Evolutionary conservation across 768 basidiomycete genomes (phyloP), one percentile per base, ranked within the genome.

Genomic region (Suillus occidentalis): DNA sequence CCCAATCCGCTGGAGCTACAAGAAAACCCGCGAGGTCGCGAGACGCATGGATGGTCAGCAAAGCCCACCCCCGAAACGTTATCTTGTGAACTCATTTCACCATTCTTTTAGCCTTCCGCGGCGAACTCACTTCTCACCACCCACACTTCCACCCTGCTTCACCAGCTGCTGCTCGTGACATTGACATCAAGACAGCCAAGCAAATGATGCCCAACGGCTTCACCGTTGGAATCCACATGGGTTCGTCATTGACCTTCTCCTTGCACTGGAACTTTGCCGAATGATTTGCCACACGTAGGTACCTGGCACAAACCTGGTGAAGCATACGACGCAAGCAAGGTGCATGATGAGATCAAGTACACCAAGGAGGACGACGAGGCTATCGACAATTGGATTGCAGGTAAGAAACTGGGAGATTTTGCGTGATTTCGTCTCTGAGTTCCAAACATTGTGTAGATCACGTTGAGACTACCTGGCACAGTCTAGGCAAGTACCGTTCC

Each of bases 381-480:
- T 47, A 91, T 90, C 69, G 89, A 90, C 70, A 83, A 89, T 67
- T 89, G 88, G 88, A 77, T 88, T 66, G 76, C 86, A 58, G 85
- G 58, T 67, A 10, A 16, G 61, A 56, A 14, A n/a, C 14, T 62
- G 43, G 8, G 52, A 31, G 16, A 43, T 4, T 34, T 10, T 45
- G 6, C n/a, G 31, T 20, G 31, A 36, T 31, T 18, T n/a, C 20
- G 40, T 42, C 16, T 28, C 64, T 66, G 42, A 67, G 47, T 7
- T 53, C 22, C 43, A 36, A 37, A 56, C 37, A 56, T n/a, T 25
- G 56, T 25, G 25, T 49, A 61, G 79, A 88, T 73, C 87, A 89
- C 73, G 89, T 90, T 69, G 89, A 89, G 80, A 89, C 89, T 12
- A 90, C 88, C 63, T 90, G 89, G 89, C 89, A 90, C 80, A 87